Percentiles rank a stretch among this genome's conserved stretches.
Evolutionary conservation across 495 filamentous ascomycete species (phyloP).

Genomic region (Aspergillus mulundensis): DNA sequence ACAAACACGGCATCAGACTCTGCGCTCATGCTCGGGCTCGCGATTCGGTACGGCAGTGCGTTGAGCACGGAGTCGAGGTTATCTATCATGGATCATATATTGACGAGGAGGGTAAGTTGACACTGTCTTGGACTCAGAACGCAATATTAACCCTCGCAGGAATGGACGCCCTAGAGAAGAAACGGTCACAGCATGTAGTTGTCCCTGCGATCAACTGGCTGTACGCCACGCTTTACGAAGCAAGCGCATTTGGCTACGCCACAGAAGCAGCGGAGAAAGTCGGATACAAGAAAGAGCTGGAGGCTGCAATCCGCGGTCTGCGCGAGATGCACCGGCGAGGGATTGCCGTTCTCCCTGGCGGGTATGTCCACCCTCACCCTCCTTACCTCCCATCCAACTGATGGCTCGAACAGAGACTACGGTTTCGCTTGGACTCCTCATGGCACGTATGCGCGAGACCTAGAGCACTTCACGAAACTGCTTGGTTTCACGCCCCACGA

Average conservation of each 20-base stretch:
- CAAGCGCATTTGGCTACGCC: slow-evolving; percentile 40
- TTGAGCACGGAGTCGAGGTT: slow-evolving; percentile 47
- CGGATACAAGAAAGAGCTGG: slow-evolving; percentile 42
- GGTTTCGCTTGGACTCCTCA: slow-evolving; percentile 51
- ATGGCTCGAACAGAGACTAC: slow-evolving; percentile 30
- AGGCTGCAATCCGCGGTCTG: slow-evolving; percentile 34
- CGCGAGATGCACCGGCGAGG: slow-evolving; percentile 45
- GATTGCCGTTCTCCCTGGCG: slow-evolving; percentile 46
- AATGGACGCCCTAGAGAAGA: slow-evolving; percentile 29
- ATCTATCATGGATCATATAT: slow-evolving; percentile 51
- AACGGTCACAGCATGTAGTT: slow-evolving; percentile 39
- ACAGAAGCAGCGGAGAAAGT: slow-evolving; percentile 39
- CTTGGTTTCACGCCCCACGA: slow-evolving; percentile 48
- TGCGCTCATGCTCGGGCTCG: slow-evolving; percentile 49
- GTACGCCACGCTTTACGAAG: slow-evolving; percentile 38
- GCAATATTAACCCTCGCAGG: slow-evolving; percentile 6
- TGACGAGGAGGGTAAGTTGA: slow-evolving; percentile 23
- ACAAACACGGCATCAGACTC: slow-evolving; percentile 37
- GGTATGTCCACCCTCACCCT: slow-evolving; percentile 2
- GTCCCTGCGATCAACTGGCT: slow-evolving; percentile 46
- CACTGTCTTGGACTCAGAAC: neutral
- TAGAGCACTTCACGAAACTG: slow-evolving; percentile 48
- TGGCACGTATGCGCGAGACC: slow-evolving; percentile 47
- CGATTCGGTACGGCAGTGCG: slow-evolving; percentile 45
- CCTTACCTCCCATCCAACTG: no score